Evolutionary conservation across 768 basidiomycete genomes (phyloP), one percentile per base, ranked within the genome.

Genomic region (Podaxis carcinomalis): DNA sequence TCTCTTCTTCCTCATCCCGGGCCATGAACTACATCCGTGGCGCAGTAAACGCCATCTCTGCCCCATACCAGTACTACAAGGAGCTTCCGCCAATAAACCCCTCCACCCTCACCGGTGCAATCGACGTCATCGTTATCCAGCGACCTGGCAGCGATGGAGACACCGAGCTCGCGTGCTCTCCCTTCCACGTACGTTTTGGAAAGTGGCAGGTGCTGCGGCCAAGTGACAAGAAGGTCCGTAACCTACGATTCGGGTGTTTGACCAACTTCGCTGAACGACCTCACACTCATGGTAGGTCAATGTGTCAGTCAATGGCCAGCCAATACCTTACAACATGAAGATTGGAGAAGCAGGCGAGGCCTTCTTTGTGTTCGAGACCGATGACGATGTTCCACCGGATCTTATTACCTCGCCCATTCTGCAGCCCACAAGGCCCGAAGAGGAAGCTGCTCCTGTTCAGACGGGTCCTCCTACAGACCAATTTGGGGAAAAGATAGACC

Each of bases 311-410:
- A 95, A 97, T 74, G 92, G 90, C 42, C 79, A 86, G 66, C 81
- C 83, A 47, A 89, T 95, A 59, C 96, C 96, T 0, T 98, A 92
- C 73, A 83, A 82, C 73, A 99, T 99, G 97, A 98, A 99, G 80
- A 94, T 98, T 63, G 95, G 95, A 42, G 97, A 98, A 61, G 94
- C 97, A 1, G 97, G 97, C 4, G 97, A 99, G 75, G 97, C 95
- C 0, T 99, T 98, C 80, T 98, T 98, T 69, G 90, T 99, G 42
- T 93, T 98, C 66, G 96, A 99, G 74, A 98, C 96, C 0, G 92
- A 95, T 42, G 92, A 89, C 40, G 94, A 98, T 61, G 88, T 98
- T 32, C 96, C 97, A 2, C 89, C 85, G 51, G 92, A 95, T 70
- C 85, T 99, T 63, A 90, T 95, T 64, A 99, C 97, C 0, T 93